A percentile compares a stretch with the other conserved stretches of the same genome.
phyloP scores from a whole-genome alignment of 768 basidiomycete genomes.

The Lactarius sanguifluus region DNA sequence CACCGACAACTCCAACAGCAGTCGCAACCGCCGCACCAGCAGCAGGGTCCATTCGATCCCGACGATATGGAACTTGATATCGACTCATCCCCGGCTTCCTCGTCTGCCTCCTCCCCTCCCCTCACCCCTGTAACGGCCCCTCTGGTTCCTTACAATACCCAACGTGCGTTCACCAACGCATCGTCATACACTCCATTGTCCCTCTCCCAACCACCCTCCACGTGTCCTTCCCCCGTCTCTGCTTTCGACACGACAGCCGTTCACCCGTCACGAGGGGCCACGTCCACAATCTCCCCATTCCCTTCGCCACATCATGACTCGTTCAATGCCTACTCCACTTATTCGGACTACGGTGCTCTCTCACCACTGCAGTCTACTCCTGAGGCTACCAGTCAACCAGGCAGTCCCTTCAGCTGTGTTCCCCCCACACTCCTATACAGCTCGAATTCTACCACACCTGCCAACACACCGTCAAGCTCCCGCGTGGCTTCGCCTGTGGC shows the following conservation, averaged over 20 bases:
- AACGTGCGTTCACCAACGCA: slow-evolving; percentile 28
- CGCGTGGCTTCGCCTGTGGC: slow-evolving; percentile 41
- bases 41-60: slow-evolving; percentile 57
- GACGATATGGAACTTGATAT: slow-evolving; percentile 82
- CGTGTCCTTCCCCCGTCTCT: slow-evolving; percentile 40
- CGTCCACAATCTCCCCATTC: slow-evolving; percentile 40
- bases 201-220: slow-evolving; percentile 35
- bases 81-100: slow-evolving; percentile 44
- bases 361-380: slow-evolving; percentile 58
- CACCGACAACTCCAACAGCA: slow-evolving; percentile 31
- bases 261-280: slow-evolving; percentile 45
- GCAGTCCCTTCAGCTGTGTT: slow-evolving; percentile 48
- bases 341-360: slow-evolving; percentile 55
- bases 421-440: slow-evolving; percentile 60
- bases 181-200: slow-evolving; percentile 34
- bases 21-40: slow-evolving; percentile 33
- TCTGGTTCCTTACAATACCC: slow-evolving; percentile 35
- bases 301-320: slow-evolving; percentile 45
- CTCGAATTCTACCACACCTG: slow-evolving; percentile 43
- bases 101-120: slow-evolving; percentile 42
- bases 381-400: slow-evolving; percentile 30
- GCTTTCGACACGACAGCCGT: slow-evolving; percentile 57
- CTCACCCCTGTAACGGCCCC: slow-evolving; percentile 48
- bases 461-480: slow-evolving; percentile 49
- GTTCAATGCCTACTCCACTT: slow-evolving; percentile 70